phyloP scores from a whole-genome alignment of 179 eudicot species.

The Silene vulgaris region DNA sequence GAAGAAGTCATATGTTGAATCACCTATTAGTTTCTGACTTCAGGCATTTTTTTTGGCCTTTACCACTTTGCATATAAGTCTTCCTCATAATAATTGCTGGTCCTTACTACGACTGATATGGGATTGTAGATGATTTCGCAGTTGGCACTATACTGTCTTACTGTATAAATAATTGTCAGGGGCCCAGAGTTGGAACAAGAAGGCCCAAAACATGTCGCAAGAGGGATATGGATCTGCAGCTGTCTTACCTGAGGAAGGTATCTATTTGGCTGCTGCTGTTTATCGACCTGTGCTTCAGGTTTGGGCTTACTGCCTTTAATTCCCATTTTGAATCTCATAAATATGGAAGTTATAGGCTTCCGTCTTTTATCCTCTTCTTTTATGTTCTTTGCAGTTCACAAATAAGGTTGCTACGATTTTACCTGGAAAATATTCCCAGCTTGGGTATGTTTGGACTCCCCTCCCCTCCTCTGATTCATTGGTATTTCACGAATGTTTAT shows the following conservation, averaged over 20 bases:
- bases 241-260: conserved; percentile 92
- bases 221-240: conserved; percentile 98
- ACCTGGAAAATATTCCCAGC: conserved; percentile 79
- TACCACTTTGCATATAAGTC: neutral
- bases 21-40: neutral
- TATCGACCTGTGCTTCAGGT: conserved; percentile 97
- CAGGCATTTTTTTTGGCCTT: neutral
- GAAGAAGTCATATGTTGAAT: neutral
- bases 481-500: neutral
- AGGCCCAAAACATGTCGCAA: conserved; percentile 61
- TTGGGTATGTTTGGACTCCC: conserved; percentile 58
- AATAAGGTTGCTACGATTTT: conserved; percentile 83
- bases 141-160: conserved; percentile 9
- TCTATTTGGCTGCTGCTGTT: conserved; percentile 90
- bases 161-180: conserved; percentile 31
- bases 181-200: conserved; percentile 77
- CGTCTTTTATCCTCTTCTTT: conserved; percentile 15
- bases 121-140: neutral
- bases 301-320: conserved; percentile 18
- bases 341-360: neutral
- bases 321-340: neutral
- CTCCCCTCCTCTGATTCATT: neutral
- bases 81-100: neutral
- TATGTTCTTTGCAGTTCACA: conserved; percentile 66
- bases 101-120: neutral